Percentiles rank a stretch among this genome's conserved stretches.
Conservation (phyloP, 2,329 filamentous ascomycete species). For the Mycogone perniciosa region DNA sequence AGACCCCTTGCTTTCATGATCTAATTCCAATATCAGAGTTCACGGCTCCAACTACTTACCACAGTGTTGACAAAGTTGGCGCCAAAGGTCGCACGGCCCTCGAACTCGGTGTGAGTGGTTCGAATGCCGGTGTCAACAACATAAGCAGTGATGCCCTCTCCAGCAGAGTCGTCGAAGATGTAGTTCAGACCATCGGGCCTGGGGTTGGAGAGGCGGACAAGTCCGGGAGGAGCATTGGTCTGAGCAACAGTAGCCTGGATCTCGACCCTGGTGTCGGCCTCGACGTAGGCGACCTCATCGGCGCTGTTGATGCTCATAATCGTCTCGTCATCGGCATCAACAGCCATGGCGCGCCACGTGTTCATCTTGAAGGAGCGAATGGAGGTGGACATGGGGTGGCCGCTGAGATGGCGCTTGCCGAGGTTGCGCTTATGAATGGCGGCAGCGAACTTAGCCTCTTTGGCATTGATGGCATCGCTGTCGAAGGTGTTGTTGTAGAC, state of each 20-base stretch:
- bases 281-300: conserved; percentile 46
- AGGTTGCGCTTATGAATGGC: conserved; percentile 52
- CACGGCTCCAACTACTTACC: conserved; percentile 28
- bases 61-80: conserved; percentile 45
- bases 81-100: conserved; percentile 47
- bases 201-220: conserved; percentile 47
- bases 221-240: conserved; percentile 46
- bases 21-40: background rate
- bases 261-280: conserved; percentile 46
- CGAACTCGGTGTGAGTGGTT: conserved; percentile 48
- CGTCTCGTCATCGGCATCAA: conserved; percentile 46
- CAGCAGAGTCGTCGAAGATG: conserved; percentile 47
- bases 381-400: conserved; percentile 41
- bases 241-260: conserved; percentile 41
- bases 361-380: conserved; percentile 42
- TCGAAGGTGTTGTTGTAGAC: conserved; percentile 54
- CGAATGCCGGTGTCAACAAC: conserved; percentile 61
- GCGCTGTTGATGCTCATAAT: conserved; percentile 43
- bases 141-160: conserved; percentile 53
- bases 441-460: conserved; percentile 42
- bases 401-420: conserved; percentile 42
- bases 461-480: conserved; percentile 41
- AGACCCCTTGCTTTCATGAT: background rate
- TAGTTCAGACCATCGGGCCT: conserved; percentile 26
- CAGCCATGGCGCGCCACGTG: conserved; percentile 46